Evolutionary conservation across 2,329 filamentous ascomycete genomes (phyloP).

Genomic region (Sarocladium oryzae): DNA sequence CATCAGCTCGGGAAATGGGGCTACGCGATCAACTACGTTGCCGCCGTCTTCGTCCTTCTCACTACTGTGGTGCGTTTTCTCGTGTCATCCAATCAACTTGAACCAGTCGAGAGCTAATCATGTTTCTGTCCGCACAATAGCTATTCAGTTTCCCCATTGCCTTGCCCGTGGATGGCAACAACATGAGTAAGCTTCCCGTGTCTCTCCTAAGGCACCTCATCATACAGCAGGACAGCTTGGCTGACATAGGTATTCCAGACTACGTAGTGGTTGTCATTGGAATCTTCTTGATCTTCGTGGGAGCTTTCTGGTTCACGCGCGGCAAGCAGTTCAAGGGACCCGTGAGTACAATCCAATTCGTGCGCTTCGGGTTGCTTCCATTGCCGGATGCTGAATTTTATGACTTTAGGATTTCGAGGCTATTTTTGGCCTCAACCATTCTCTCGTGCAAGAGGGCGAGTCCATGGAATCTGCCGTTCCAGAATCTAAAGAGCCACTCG

Average conservation of each 20-base stretch:
- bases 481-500: neutral
- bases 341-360: neutral
- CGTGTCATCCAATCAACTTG: neutral
- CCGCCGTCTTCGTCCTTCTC: slow-evolving; percentile 30
- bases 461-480: neutral
- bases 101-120: too few relatives aligned
- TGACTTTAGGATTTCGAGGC: slow-evolving; percentile 1
- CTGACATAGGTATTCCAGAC: neutral
- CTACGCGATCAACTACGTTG: slow-evolving; percentile 23
- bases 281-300: slow-evolving; percentile 9
- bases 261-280: slow-evolving; percentile 10
- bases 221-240: neutral
- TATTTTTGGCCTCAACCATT: neutral
- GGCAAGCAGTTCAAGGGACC: slow-evolving; percentile 8
- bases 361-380: neutral
- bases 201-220: neutral
- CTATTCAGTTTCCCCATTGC: slow-evolving; percentile 10
- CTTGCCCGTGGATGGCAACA: slow-evolving; percentile 6
- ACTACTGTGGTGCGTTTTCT: slow-evolving; percentile 26
- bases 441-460: neutral
- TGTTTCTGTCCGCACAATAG: neutral
- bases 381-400: neutral
- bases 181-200: slow-evolving; percentile 10
- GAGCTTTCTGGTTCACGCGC: slow-evolving; percentile 4
- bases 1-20: slow-evolving; percentile 26